Evolutionary conservation across 2,329 filamentous ascomycete species (phyloP).

Genomic region (Neonectria faginata): DNA sequence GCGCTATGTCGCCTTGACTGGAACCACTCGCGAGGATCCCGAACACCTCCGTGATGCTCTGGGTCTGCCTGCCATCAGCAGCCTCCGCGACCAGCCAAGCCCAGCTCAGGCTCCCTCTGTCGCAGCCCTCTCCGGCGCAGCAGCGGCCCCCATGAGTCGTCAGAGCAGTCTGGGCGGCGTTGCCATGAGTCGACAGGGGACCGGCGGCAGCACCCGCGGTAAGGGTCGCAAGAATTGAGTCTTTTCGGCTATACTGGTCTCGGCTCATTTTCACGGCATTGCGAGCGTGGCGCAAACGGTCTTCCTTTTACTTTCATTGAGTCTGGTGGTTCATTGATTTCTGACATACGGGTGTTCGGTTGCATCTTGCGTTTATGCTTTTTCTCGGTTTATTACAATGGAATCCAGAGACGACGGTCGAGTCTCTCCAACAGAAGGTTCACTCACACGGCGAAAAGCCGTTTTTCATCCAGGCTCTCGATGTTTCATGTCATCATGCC

Average conservation of each 20-base stretch:
- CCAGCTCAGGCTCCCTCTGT: conserved; percentile 43
- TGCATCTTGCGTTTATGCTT: conserved; percentile 28
- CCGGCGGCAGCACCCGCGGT: conserved; percentile 62
- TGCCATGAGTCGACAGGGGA: conserved; percentile 68
- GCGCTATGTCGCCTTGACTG: conserved; percentile 62
- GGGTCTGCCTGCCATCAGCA: conserved; percentile 59
- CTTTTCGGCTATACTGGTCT: conserved; percentile 10
- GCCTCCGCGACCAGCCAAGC: conserved; percentile 56
- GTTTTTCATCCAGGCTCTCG: conserved; percentile 26
- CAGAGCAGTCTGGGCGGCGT: conserved; percentile 67
- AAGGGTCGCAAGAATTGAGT: conserved; percentile 54
- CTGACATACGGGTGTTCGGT: conserved; percentile 19
- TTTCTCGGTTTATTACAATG: conserved; percentile 23
- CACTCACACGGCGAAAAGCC: conserved; percentile 13
- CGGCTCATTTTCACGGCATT: conserved; percentile 43
- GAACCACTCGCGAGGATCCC: conserved; percentile 59
- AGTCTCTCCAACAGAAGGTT: conserved; percentile 10
- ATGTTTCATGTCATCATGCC: conserved; percentile 26
- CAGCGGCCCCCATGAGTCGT: conserved; percentile 65
- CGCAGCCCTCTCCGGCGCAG: conserved; percentile 49
- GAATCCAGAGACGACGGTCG: conserved; percentile 10
- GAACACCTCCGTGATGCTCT: conserved; percentile 64
- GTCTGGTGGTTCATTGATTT: conserved; percentile 22
- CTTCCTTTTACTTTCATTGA: conserved; percentile 29
- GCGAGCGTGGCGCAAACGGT: conserved; percentile 46